phyloP scores from a whole-genome alignment of 1,139 yeast species.

The Tardiomyces blankii region DNA sequence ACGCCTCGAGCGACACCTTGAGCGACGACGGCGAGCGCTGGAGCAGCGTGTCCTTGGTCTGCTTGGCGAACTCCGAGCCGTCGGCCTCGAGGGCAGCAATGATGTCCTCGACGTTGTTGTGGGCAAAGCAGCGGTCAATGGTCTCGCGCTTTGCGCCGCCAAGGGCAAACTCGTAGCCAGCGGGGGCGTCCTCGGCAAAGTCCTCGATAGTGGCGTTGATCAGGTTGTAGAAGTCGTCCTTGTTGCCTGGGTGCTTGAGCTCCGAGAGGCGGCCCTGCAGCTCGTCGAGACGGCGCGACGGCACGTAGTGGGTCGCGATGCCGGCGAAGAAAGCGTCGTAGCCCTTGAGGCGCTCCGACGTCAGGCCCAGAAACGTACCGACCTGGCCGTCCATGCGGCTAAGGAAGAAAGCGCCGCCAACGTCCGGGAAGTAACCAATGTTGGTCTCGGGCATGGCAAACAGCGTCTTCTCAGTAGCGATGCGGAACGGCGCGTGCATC shows the following conservation, averaged over 20 bases:
- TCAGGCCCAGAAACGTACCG: constrained; percentile 78
- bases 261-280: constrained; percentile 56
- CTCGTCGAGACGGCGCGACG: constrained; percentile 49
- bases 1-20: constrained; percentile 58
- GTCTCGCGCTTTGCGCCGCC: constrained; percentile 44
- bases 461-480: constrained; percentile 81
- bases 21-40: constrained; percentile 68
- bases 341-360: constrained; percentile 72
- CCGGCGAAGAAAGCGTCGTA: constrained; percentile 75
- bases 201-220: constrained; percentile 71
- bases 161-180: constrained; percentile 48
- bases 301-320: constrained; percentile 82
- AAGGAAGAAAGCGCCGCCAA: constrained; percentile 84
- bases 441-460: constrained; percentile 98
- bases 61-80: constrained; percentile 57
- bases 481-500: constrained; percentile 87
- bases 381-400: constrained; percentile 73
- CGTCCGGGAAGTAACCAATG: constrained; percentile 95
- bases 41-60: constrained; percentile 44
- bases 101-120: constrained; percentile 49
- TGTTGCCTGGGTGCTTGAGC: constrained; percentile 21
- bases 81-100: constrained; percentile 44
- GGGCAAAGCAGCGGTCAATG: constrained; percentile 59
- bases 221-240: constrained; percentile 37
- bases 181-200: constrained; percentile 60